Base-by-base conservation (phyloP, 2,329 filamentous ascomycete species). In the Ophiocordyceps camponoti-leonardi region DNA sequence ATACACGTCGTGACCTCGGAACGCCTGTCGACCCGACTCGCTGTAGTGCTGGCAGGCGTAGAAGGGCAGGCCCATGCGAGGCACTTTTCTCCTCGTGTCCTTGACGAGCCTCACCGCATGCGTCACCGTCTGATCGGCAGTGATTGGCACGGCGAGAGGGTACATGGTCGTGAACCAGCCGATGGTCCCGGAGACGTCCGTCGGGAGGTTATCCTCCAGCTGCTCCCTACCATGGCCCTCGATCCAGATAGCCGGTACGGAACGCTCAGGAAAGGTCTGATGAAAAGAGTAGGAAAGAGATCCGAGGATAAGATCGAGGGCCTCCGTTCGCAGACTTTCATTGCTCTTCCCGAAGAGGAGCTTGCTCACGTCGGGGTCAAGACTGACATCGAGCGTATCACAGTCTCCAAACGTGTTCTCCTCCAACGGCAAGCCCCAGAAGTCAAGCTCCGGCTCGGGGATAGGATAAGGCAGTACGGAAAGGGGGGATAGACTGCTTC, bases 131-230 rank as follows among this genome's bases (percentile, higher is more conserved):
- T 33, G 37, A 10, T 45, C 37, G 4, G 35, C 19, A 0, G 26
- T 49, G 26, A 55, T 42, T 19, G 49, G 28, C 2, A 58, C 16
- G 0, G 50, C 52, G 0, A 66, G 39, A 0, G 67, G 66, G 16
- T 53, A 58, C 13, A 69, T 54, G 0, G 64, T 64, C 1, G 67
- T 68, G 46, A 69, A 69, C 67, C 67, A 70, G 5, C 67, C 67
- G 0, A 69, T 61, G 0, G 64, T 68, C 1, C 55, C 49, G 0
- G 65, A 63, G 1, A 63, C 49, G 43, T 69, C 46, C 10, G 64
- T 49, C 1, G 59, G 48, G 5, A 44, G 13, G 7, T 41, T 16
- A 16, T 35, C 44, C 14, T 47, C 44, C 2, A 45, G 44, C 39
- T 47, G 46, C 30, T 69, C 65, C 8, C 67, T 57, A 1, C 66